phyloP scores from a whole-genome alignment of 2,329 filamentous ascomycete species.

The Alternaria conjuncta region DNA sequence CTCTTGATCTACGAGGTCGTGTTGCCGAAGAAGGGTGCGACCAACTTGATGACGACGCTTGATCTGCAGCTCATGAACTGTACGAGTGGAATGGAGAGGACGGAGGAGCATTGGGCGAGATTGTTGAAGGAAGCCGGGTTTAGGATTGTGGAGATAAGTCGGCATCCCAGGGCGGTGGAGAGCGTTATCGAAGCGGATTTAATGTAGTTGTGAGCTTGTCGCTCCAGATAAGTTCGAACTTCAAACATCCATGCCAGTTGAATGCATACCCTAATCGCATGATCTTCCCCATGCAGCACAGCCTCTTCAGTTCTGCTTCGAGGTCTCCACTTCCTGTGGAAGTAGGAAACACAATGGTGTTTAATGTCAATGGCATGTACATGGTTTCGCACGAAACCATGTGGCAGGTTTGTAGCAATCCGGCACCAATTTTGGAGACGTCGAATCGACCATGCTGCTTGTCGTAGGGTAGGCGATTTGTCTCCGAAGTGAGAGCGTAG shows the following conservation, averaged over 20 bases:
- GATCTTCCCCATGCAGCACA: background rate
- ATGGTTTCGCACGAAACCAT: slow-evolving; percentile 17
- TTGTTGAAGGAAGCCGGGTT: background rate
- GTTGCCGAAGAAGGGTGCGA: slow-evolving; percentile 3
- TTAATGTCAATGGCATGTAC: slow-evolving; percentile 14
- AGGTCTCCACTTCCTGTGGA: background rate
- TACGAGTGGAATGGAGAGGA: slow-evolving; percentile 5
- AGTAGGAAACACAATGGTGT: slow-evolving; percentile 11
- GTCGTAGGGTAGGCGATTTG: slow-evolving; percentile 6
- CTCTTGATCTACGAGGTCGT: slow-evolving; percentile 7
- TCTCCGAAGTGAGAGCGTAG: slow-evolving; percentile 13
- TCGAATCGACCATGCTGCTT: slow-evolving; percentile 13
- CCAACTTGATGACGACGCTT: slow-evolving; percentile 4
- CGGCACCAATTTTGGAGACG: slow-evolving; percentile 14
- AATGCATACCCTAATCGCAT: background rate
- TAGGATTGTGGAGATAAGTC: background rate
- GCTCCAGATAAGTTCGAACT: background rate
- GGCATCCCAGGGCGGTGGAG: slow-evolving; percentile 4
- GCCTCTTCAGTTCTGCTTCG: background rate
- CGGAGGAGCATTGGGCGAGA: slow-evolving; percentile 1
- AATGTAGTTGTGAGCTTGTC: background rate
- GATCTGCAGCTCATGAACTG: slow-evolving; percentile 9
- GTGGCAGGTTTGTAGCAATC: slow-evolving; percentile 21
- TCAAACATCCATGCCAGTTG: background rate
- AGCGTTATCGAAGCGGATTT: slow-evolving; percentile 8